phyloP scores from a whole-genome alignment of 2,329 filamentous ascomycete genomes.

The Fusarium incarnatum region DNA sequence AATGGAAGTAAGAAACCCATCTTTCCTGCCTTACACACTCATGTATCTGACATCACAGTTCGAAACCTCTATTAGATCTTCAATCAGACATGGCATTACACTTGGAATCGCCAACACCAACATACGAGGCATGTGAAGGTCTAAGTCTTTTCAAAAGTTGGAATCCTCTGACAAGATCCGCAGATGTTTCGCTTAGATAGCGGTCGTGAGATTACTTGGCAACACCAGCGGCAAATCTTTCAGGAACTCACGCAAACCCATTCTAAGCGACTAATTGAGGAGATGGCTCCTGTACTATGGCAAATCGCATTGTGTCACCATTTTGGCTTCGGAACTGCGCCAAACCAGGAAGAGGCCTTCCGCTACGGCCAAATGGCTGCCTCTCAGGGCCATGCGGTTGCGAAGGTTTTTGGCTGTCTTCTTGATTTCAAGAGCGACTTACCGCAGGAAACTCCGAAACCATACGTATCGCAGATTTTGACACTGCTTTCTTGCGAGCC shows the following conservation, averaged over 20 bases:
- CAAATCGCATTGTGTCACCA: not conserved
- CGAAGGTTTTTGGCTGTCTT: not conserved
- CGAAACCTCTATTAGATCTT: not conserved
- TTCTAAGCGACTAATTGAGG: not conserved
- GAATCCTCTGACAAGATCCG: no score
- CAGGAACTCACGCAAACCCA: not conserved
- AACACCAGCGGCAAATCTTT: not conserved
- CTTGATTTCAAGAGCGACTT: not conserved
- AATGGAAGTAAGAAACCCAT: not conserved
- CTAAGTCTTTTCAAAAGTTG: no score
- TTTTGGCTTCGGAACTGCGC: not conserved
- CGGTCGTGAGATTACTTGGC: not conserved
- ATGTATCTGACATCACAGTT: no score
- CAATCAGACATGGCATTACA: not conserved
- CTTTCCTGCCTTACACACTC: no score
- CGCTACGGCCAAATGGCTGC: not conserved
- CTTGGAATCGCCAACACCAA: not conserved
- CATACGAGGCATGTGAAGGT: not conserved
- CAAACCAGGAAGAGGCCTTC: not conserved
- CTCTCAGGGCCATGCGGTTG: not conserved
- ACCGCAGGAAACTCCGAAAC: accelerated
- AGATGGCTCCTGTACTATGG: not conserved
- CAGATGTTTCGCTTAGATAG: not conserved
- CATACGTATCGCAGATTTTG: not conserved
- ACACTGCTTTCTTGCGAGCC: no score